Conservation (phyloP, 495 filamentous ascomycete species). For the Pyrenula massariospora region DNA sequence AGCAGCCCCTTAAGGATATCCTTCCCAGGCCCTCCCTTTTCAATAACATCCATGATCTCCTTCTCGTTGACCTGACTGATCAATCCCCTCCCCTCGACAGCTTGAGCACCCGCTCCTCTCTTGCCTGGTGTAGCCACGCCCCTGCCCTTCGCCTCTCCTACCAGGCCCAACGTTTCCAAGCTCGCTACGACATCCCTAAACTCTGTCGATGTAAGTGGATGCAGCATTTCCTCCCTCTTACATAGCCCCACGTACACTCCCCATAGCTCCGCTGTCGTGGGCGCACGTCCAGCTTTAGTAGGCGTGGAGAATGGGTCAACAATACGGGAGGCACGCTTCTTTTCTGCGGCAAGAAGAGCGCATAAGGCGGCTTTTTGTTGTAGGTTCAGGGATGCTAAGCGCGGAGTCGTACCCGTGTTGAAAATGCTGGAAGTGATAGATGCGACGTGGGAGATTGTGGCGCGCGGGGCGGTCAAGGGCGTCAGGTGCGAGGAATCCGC, state of each 20-base stretch:
- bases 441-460: slow-evolving; percentile 80
- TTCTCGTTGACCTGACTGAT: background rate
- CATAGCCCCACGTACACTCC: slow-evolving; percentile 71
- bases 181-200: slow-evolving; percentile 89
- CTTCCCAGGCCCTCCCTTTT: background rate
- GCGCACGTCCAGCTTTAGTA: slow-evolving; percentile 45
- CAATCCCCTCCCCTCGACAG: slow-evolving; percentile 1
- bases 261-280: slow-evolving; percentile 68
- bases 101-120: background rate
- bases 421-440: slow-evolving; percentile 79
- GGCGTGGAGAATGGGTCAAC: slow-evolving; percentile 37
- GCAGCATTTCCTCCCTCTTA: slow-evolving; percentile 69
- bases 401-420: slow-evolving; percentile 68
- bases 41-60: background rate
- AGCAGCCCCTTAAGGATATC: background rate
- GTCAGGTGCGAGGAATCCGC: slow-evolving; percentile 48
- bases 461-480: slow-evolving; percentile 70
- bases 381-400: slow-evolving; percentile 77
- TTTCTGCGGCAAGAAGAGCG: slow-evolving; percentile 71
- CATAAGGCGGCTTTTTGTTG: slow-evolving; percentile 96
- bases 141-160: slow-evolving; percentile 63
- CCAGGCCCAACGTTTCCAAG: slow-evolving; percentile 71
- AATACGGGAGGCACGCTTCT: slow-evolving; percentile 23
- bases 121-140: slow-evolving; percentile 16
- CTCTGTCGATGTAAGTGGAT: slow-evolving; percentile 76